A percentile compares a stretch with the other conserved stretches of the same genome.
These are phyloP conservation scores for Macrolepiota albuminosa DNA, from an alignment of 768 basidiomycete genomes.

Conservation along the genomic window DNA sequence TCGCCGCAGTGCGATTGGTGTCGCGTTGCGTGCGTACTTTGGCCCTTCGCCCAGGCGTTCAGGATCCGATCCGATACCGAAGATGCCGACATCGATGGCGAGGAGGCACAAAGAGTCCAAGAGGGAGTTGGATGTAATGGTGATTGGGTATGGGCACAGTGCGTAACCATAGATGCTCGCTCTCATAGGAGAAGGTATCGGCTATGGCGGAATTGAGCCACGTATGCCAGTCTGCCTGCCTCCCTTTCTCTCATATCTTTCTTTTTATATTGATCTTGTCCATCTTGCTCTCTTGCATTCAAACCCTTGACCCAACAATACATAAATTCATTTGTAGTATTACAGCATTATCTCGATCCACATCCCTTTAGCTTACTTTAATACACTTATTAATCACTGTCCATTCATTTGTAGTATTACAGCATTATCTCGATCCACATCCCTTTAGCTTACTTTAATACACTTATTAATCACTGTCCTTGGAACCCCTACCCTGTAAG, in stretches of 20 bases:
- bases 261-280: background rate
- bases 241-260: background rate
- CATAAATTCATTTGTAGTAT: background rate
- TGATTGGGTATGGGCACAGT: conserved; percentile 24
- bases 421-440: background rate
- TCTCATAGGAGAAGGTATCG: conserved; percentile 24
- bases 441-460: background rate
- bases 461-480: background rate
- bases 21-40: conserved; percentile 31
- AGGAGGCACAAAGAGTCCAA: conserved; percentile 13
- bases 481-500: background rate
- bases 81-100: conserved; percentile 17
- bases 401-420: conserved; percentile 3
- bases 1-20: conserved; percentile 19
- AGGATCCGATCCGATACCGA: conserved; percentile 11
- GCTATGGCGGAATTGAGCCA: conserved; percentile 36
- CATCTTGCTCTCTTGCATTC: background rate
- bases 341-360: background rate
- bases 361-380: background rate
- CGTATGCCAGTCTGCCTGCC: conserved; percentile 12
- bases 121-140: conserved; percentile 26
- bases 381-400: conserved; percentile 19
- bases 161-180: conserved; percentile 4
- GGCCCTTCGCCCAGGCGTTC: conserved; percentile 20
- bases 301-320: background rate